Conservation (phyloP, 495 filamentous ascomycete genomes). For the Lophiostoma macrostomum region DNA sequence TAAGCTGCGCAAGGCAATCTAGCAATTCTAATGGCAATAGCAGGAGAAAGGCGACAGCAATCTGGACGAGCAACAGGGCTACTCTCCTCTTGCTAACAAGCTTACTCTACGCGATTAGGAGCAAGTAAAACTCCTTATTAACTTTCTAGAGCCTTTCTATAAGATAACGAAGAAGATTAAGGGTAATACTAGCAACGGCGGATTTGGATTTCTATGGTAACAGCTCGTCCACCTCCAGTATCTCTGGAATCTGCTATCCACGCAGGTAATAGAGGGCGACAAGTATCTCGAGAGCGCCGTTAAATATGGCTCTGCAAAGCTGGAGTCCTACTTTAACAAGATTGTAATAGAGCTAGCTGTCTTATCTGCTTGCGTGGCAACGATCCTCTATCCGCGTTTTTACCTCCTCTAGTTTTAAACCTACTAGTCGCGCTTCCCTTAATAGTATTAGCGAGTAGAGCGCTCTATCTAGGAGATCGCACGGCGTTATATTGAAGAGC, state of each 20-base stretch:
- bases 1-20: neutral
- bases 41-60: neutral
- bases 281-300: neutral
- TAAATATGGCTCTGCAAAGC: neutral
- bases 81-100: neutral
- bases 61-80: neutral
- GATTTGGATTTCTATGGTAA: neutral
- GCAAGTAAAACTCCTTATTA: neutral
- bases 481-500: no score
- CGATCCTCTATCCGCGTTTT: neutral
- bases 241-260: neutral
- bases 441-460: no score
- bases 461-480: no score
- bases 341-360: neutral
- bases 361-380: neutral
- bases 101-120: neutral
- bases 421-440: no score
- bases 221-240: neutral
- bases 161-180: neutral
- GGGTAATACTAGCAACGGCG: neutral
- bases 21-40: neutral
- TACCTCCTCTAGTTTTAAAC: neutral
- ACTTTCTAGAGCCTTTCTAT: constrained; percentile 1
- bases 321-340: neutral
- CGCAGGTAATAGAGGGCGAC: neutral